Percentiles rank a stretch among this genome's conserved stretches.
These are phyloP conservation scores for Colletotrichum orbiculare DNA, from an alignment of 2,329 filamentous ascomycete species.

Conservation along the genomic window DNA sequence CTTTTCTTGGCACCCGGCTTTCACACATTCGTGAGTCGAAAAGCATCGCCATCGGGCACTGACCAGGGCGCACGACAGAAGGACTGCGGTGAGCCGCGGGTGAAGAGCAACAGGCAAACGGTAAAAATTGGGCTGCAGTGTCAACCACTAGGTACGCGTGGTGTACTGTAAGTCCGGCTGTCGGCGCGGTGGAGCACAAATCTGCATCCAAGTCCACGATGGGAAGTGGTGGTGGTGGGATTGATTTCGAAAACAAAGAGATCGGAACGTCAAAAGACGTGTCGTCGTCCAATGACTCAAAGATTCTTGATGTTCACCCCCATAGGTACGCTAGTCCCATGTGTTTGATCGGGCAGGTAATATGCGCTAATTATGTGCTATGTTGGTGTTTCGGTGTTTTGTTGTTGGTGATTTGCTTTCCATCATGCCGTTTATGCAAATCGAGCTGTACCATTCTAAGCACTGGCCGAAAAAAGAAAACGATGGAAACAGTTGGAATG, in stretches of 20 bases:
- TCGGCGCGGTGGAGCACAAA: constrained; percentile 15
- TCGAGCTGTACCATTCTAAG: too few relatives aligned
- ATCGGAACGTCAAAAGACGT: background rate
- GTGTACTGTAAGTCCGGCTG: constrained; percentile 12
- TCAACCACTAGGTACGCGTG: background rate
- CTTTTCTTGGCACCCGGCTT: constrained; percentile 11
- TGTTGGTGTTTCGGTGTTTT: too few relatives aligned
- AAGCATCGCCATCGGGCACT: constrained; percentile 19
- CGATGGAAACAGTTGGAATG: too few relatives aligned
- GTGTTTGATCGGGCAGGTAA: too few relatives aligned
- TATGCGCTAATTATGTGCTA: too few relatives aligned
- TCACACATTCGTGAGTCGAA: constrained; percentile 8
- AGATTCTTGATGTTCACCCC: background rate
- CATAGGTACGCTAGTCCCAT: too few relatives aligned
- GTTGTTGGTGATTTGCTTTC: too few relatives aligned
- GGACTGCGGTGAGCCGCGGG: constrained; percentile 3
- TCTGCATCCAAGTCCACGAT: constrained; percentile 7
- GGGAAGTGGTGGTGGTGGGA: constrained; percentile 21
- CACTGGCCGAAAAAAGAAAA: too few relatives aligned
- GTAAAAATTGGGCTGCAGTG: background rate
- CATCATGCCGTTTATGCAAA: too few relatives aligned
- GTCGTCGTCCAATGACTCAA: background rate
- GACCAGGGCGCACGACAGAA: constrained; percentile 18
- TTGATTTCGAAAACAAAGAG: constrained; percentile 5
- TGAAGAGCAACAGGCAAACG: background rate